Conservation (phyloP, 257 asterid genomes). For the Solanum pennellii region DNA sequence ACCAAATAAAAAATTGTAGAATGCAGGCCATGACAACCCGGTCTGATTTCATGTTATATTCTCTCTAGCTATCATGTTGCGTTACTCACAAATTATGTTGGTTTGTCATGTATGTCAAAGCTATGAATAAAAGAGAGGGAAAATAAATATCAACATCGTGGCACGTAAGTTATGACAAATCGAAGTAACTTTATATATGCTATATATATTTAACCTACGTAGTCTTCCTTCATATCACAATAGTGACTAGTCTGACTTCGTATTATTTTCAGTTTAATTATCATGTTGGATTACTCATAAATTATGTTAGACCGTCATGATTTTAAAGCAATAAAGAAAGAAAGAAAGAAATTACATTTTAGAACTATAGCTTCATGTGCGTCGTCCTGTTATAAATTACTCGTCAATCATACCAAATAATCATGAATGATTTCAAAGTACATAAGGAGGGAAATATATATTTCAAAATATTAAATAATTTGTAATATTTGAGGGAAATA, state of each 20-base stretch:
- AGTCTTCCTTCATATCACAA: neutral
- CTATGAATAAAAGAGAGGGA: neutral
- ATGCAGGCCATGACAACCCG: neutral
- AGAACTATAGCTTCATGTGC: neutral
- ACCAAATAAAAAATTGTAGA: neutral
- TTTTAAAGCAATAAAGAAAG: neutral
- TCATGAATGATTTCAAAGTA: neutral
- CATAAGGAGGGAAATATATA: neutral
- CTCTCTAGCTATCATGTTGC: neutral
- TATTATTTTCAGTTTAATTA: neutral
- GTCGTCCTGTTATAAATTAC: neutral
- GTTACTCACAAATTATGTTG: neutral
- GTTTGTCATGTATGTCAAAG: neutral
- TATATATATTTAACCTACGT: neutral
- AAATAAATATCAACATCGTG: neutral
- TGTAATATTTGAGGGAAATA: neutral
- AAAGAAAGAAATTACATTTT: neutral
- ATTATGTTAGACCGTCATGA: neutral
- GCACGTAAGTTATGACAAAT: neutral
- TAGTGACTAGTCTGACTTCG: neutral
- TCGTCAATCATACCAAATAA: neutral
- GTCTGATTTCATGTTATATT: neutral
- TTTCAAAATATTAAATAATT: neutral
- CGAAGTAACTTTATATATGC: neutral
- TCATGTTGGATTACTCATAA: neutral